Evolutionary conservation across 495 filamentous ascomycete species (phyloP), one percentile per base, ranked within the genome.

Genomic region (Aspergillus affinis): DNA sequence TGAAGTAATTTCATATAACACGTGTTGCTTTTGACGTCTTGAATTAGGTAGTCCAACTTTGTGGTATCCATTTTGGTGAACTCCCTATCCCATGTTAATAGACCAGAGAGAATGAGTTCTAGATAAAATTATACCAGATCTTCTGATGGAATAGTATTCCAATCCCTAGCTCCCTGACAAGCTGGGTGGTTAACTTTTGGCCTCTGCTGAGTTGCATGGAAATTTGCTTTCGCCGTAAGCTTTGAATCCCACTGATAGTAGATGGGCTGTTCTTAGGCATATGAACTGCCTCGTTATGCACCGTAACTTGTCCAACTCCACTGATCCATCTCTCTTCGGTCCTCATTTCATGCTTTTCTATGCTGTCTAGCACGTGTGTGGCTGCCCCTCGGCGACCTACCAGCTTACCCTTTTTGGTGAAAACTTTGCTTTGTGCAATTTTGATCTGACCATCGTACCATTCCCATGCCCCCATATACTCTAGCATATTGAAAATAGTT

Each of bases 81-180:
- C 1, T 41, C 36, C 36, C 36, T 41, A 17, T 41, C 13, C 13
- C 13, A 41, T 41, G 13, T 41, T 41, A 41, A 41, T 5, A 41
- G 36, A 41, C 4, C 15, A 41, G 13, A 41, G 15, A 41, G 15
- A 4, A 15, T 41, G 1, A 41, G 36, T 41, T 17, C 2, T 3
- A 41, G 3, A 41, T 41, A 41, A 41, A 10, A 46, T 2, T 19
- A 45, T 44, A 55, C 54, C 36, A 55, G 23, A 55, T 46, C 12
- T 46, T 36, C n/a, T 1, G 36, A 44, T 23, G 8, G 36, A 55
- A 55, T 55, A 55, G 36, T 13, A 55, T 46, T 44, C 54, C 18
- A 10, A 46, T n/a, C 19, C 36, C 36, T 26, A 55, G n/a, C 48
- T 55, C n/a, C n/a, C 20, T 23, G 6, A 45, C 54, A 55, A 55